Evolutionary conservation across 148 eudicot species (phyloP).

Genomic region (Cornus kousa): DNA sequence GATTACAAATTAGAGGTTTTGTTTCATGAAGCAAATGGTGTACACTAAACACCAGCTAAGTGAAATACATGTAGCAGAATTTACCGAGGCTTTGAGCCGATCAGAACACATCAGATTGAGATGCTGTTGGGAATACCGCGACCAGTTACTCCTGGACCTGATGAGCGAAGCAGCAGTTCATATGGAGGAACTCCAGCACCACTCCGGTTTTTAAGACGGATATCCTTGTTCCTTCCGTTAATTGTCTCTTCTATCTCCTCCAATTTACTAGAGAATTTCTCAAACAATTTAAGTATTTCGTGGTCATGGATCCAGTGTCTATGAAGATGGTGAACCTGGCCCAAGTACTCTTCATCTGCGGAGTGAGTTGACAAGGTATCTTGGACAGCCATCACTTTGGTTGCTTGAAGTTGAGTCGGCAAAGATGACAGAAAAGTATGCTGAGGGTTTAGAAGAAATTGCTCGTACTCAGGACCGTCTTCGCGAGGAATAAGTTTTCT

Average conservation of each 20-base stretch:
- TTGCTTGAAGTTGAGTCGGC: conserved; percentile 87
- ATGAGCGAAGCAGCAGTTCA: conserved; percentile 82
- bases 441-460: conserved; percentile 60
- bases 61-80: neutral
- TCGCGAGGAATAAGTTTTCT: conserved; percentile 70
- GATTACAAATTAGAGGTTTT: neutral
- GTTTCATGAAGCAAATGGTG: neutral
- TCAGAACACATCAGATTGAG: conserved; percentile 46
- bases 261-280: conserved; percentile 47
- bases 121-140: conserved; percentile 93
- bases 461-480: conserved; percentile 52
- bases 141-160: conserved; percentile 85
- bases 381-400: conserved; percentile 88
- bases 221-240: conserved; percentile 57
- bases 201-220: conserved; percentile 49
- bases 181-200: conserved; percentile 95
- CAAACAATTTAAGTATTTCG: conserved; percentile 45
- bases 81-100: neutral
- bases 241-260: conserved; percentile 67
- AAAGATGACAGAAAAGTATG: conserved; percentile 58
- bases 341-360: conserved; percentile 81
- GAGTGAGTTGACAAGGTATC: conserved; percentile 89
- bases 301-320: conserved; percentile 47
- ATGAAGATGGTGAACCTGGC: conserved; percentile 43
- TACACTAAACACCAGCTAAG: neutral